phyloP scores from a whole-genome alignment of 192 early-diverging fungal genomes.

The Ramicandelaber brevisporus region DNA sequence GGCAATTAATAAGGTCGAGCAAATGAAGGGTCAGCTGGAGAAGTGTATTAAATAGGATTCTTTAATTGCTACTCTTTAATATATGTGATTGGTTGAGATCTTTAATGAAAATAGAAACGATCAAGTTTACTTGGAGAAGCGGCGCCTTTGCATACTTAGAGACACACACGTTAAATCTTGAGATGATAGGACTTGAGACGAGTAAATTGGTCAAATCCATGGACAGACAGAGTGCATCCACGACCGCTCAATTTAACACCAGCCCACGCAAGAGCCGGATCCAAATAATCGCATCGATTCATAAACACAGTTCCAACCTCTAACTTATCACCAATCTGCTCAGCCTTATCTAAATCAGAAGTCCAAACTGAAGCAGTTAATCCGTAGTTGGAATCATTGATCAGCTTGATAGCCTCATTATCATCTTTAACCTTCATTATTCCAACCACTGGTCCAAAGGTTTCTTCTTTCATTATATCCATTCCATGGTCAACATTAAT shows the following conservation, averaged over 20 bases:
- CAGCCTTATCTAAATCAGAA: constrained; percentile 22
- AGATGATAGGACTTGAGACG: constrained; percentile 3
- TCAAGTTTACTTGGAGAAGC: too few relatives aligned
- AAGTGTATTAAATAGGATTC: too few relatives aligned
- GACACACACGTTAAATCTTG: too few relatives aligned
- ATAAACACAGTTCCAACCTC: constrained; percentile 62
- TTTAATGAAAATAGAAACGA: too few relatives aligned
- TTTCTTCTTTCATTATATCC: constrained; percentile 57
- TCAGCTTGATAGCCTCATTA: constrained; percentile 43
- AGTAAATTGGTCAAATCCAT: constrained; percentile 47
- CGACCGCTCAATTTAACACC: constrained; percentile 49
- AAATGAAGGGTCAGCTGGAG: too few relatives aligned
- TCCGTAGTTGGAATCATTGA: constrained; percentile 63
- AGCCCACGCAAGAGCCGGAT: constrained; percentile 56
- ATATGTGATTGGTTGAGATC: too few relatives aligned
- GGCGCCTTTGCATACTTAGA: too few relatives aligned
- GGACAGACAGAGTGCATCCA: constrained; percentile 37
- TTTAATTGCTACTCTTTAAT: too few relatives aligned
- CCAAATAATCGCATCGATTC: constrained; percentile 64
- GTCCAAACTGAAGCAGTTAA: constrained; percentile 67
- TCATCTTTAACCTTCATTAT: constrained; percentile 47
- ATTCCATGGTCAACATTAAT: constrained; percentile 46
- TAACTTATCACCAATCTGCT: constrained; percentile 30
- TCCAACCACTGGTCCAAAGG: constrained; percentile 60
- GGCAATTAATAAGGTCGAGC: too few relatives aligned